Evolutionary conservation across 2,329 filamentous ascomycete genomes (phyloP).

Genomic region (Xylariaceae sp.): DNA sequence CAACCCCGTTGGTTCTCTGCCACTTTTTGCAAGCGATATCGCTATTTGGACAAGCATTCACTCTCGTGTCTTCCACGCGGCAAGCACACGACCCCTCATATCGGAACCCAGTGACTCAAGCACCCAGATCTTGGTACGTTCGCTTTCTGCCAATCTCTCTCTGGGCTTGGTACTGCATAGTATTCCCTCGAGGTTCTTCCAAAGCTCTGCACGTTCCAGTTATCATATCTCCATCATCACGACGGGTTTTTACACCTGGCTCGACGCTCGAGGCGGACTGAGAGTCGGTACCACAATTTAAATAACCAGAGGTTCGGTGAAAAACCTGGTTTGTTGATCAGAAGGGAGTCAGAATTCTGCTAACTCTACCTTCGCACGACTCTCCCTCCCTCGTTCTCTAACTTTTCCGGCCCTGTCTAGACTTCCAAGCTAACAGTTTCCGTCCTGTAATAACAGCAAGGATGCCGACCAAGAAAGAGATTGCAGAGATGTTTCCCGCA

Average conservation of each 20-base stretch:
- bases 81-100: background rate
- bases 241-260: too few relatives aligned
- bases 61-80: too few relatives aligned
- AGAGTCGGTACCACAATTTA: too few relatives aligned
- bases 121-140: background rate
- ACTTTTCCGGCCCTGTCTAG: background rate
- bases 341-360: background rate
- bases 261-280: too few relatives aligned
- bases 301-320: too few relatives aligned
- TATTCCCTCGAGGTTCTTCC: background rate
- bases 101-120: background rate
- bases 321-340: background rate
- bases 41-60: too few relatives aligned
- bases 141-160: background rate
- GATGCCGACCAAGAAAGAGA: background rate
- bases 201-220: background rate
- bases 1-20: too few relatives aligned
- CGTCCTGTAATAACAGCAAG: background rate
- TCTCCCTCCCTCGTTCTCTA: background rate
- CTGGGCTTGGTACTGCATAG: background rate
- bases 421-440: background rate
- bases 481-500: background rate
- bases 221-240: too few relatives aligned
- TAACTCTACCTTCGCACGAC: background rate
- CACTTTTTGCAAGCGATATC: background rate